Evolutionary conservation across 345 rosid species (phyloP).

Genomic region (Eutrema yunnanense): DNA sequence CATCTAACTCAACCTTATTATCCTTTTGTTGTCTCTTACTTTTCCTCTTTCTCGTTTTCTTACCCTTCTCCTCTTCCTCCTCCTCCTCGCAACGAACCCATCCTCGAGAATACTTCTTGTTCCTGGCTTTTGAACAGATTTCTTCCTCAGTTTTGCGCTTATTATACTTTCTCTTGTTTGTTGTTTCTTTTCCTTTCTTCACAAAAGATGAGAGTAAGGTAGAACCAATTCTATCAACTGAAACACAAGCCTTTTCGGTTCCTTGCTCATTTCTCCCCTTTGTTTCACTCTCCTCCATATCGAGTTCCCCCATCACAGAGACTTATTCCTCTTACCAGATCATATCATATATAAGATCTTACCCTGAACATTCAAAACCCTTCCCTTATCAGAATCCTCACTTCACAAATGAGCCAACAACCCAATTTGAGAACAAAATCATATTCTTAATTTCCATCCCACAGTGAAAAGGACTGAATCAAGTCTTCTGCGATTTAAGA

Average conservation of each 20-base stretch:
- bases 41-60: slow-evolving; percentile 42
- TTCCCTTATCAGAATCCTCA: not conserved
- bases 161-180: slow-evolving; percentile 12
- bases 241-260: slow-evolving; percentile 8
- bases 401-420: not conserved
- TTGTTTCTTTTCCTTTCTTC: slow-evolving; percentile 5
- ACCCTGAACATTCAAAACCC: not conserved
- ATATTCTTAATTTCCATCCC: not conserved
- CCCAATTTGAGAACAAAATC: not conserved
- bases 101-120: slow-evolving; percentile 9
- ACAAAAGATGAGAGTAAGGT: slow-evolving; percentile 14
- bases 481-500: slow-evolving; percentile 1
- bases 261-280: slow-evolving; percentile 3
- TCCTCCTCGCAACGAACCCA: not conserved
- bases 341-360: slow-evolving; percentile 5
- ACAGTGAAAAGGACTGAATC: slow-evolving; percentile 4
- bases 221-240: slow-evolving; percentile 16
- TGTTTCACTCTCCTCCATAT: slow-evolving; percentile 18
- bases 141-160: slow-evolving; percentile 15
- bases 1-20: slow-evolving; percentile 54
- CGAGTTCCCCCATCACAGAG: not conserved
- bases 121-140: not conserved
- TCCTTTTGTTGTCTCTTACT: slow-evolving; percentile 44
- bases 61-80: slow-evolving; percentile 36
- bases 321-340: slow-evolving; percentile 5